A percentile compares a stretch with the other conserved stretches of the same genome.
These are phyloP conservation scores for Syzygium malaccense DNA, from an alignment of 441 rosid species.

Conservation along the genomic window DNA sequence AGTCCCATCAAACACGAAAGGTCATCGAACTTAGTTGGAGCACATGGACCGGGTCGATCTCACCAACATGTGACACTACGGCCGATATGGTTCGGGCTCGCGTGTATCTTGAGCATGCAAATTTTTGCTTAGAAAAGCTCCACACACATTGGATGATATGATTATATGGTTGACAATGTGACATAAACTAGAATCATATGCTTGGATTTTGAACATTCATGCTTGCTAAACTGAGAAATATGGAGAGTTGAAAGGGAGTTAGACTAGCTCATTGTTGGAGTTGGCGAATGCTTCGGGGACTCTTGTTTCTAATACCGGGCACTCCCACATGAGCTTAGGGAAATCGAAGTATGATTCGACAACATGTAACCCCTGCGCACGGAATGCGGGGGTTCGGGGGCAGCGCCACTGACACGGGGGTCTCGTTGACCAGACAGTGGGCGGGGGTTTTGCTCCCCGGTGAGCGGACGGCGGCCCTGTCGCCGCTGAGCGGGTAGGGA, in stretches of 20 bases:
- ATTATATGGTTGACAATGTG: neutral
- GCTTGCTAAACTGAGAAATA: neutral
- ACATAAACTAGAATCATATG: neutral
- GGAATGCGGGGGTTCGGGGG: too few species aligned
- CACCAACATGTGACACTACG: neutral
- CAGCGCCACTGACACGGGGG: too few species aligned
- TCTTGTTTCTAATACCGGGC: too few species aligned
- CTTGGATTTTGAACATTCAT: neutral
- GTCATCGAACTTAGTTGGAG: neutral
- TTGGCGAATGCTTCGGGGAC: too few species aligned
- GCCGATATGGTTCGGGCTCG: neutral
- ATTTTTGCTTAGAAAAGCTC: neutral
- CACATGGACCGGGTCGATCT: neutral
- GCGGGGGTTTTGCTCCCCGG: accelerated
- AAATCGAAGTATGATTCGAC: too few species aligned
- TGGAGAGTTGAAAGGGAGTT: neutral
- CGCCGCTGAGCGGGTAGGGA: too few species aligned
- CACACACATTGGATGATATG: neutral
- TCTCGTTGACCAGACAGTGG: too few species aligned
- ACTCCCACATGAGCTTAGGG: too few species aligned
- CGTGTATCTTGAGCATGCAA: neutral
- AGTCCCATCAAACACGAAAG: neutral
- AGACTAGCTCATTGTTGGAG: neutral
- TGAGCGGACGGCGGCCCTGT: too few species aligned
- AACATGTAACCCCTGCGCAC: accelerated